Evolutionary conservation across 2,329 filamentous ascomycete genomes (phyloP).

Genomic region (Pleoardoris graminearum): DNA sequence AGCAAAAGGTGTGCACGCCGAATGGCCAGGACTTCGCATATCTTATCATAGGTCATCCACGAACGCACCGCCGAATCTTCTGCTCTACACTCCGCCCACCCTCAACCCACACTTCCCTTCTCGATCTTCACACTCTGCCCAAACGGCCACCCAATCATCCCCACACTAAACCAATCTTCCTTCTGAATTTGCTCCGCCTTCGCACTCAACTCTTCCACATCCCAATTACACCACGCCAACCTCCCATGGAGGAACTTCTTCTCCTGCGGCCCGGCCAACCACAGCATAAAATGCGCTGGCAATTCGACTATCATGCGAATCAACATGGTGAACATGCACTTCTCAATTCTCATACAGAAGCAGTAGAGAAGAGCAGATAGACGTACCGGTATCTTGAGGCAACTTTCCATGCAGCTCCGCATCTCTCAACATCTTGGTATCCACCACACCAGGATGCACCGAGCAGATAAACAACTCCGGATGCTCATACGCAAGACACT

Average conservation of each 20-base stretch:
- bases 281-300: constrained; percentile 16
- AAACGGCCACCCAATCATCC: constrained; percentile 21
- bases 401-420: constrained; percentile 14
- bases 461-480: constrained; percentile 37
- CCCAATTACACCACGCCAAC: constrained; percentile 22
- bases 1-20: too few species aligned
- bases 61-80: too few species aligned
- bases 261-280: constrained; percentile 7
- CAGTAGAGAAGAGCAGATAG: background rate
- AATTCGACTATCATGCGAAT: background rate
- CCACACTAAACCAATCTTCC: constrained; percentile 19
- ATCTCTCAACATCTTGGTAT: constrained; percentile 30
- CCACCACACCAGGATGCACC: constrained; percentile 44
- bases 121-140: background rate
- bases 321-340: background rate
- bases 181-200: constrained; percentile 26
- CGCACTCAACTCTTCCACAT: constrained; percentile 26
- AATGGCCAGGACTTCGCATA: too few species aligned
- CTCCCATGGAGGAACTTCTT: constrained; percentile 10
- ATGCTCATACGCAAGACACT: constrained; percentile 39
- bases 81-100: too few species aligned
- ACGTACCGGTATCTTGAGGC: constrained; percentile 25
- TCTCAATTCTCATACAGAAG: too few species aligned
- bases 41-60: too few species aligned
- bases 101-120: too few species aligned